These are phyloP conservation scores for Lagerstroemia speciosa DNA, from an alignment of 345 rosid genomes.

Conservation along the genomic window DNA sequence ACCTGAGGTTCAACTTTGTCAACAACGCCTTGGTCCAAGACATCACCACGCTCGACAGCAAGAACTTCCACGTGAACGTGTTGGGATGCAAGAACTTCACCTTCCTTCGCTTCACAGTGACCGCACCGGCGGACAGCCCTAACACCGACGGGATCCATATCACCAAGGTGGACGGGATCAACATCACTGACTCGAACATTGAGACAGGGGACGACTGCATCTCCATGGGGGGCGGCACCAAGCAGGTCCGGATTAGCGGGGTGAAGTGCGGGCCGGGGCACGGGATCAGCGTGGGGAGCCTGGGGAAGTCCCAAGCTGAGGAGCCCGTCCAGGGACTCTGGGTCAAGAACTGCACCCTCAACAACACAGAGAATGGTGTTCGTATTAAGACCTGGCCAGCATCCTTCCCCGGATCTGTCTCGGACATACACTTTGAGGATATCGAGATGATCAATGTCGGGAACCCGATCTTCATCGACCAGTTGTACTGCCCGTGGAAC, in stretches of 20 bases:
- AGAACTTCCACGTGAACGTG: conserved; percentile 16
- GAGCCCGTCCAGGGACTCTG: background rate
- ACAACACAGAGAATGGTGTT: conserved; percentile 1
- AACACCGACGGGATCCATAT: conserved; percentile 23
- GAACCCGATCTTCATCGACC: conserved; percentile 30
- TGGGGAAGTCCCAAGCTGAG: conserved; percentile 8
- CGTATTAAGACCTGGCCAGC: conserved; percentile 16
- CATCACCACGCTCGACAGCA: conserved; percentile 15
- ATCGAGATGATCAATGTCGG: conserved; percentile 23
- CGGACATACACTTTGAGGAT: conserved; percentile 30
- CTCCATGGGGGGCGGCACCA: conserved; percentile 18
- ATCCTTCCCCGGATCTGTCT: background rate
- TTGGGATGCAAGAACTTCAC: conserved; percentile 15
- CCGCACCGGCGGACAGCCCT: conserved; percentile 7
- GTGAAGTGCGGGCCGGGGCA: conserved; percentile 13
- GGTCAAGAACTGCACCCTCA: conserved; percentile 12
- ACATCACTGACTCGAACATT: conserved; percentile 5
- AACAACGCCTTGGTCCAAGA: conserved; percentile 1
- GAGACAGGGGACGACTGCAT: conserved; percentile 20
- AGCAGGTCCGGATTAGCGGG: background rate
- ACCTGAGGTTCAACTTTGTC: conserved; percentile 12
- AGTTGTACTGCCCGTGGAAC: conserved; percentile 19
- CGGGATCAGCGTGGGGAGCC: conserved; percentile 16
- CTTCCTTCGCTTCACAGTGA: conserved; percentile 3
- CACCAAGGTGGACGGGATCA: conserved; percentile 4